phyloP scores from a whole-genome alignment of 495 filamentous ascomycete species.

The Aspergillus mulundensis region DNA sequence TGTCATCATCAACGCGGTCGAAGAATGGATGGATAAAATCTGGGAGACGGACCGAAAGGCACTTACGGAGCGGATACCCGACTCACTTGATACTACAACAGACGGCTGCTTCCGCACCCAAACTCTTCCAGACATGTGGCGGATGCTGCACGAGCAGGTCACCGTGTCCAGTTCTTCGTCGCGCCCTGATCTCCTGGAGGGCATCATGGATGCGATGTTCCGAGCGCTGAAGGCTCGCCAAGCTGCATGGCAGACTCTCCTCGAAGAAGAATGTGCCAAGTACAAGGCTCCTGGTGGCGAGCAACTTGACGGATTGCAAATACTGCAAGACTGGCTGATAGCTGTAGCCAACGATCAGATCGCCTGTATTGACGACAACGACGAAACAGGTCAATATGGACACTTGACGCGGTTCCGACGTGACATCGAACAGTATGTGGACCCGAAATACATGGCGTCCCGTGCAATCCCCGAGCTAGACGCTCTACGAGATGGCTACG shows the following conservation, averaged over 20 bases:
- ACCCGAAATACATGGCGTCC: conserved; percentile 71
- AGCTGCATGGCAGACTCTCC: conserved; percentile 75
- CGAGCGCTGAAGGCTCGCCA: conserved; percentile 76
- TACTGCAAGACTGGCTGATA: conserved; percentile 87
- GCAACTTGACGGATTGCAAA: conserved; percentile 71
- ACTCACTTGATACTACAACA: conserved; percentile 78
- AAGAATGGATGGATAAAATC: conserved; percentile 96
- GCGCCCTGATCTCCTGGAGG: conserved; percentile 82
- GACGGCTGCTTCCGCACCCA: conserved; percentile 85
- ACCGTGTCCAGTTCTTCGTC: conserved; percentile 74
- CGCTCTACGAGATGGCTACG: conserved; percentile 78
- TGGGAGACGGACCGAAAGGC: conserved; percentile 71
- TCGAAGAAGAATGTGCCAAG: conserved; percentile 78
- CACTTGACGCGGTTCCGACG: conserved; percentile 79
- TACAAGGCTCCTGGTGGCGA: conserved; percentile 56
- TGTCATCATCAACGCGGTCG: conserved; percentile 89
- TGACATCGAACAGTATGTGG: conserved; percentile 73
- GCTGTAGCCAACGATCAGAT: conserved; percentile 99
- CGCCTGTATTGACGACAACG: conserved; percentile 85
- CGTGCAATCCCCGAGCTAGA: conserved; percentile 67
- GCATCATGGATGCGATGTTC: conserved; percentile 92
- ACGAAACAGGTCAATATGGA: conserved; percentile 61
- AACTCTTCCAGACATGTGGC: conserved; percentile 90
- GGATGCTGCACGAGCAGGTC: conserved; percentile 91
- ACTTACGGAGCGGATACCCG: conserved; percentile 70